phyloP scores from a whole-genome alignment of 306 rosid genomes.

The Benincasa hispida region DNA sequence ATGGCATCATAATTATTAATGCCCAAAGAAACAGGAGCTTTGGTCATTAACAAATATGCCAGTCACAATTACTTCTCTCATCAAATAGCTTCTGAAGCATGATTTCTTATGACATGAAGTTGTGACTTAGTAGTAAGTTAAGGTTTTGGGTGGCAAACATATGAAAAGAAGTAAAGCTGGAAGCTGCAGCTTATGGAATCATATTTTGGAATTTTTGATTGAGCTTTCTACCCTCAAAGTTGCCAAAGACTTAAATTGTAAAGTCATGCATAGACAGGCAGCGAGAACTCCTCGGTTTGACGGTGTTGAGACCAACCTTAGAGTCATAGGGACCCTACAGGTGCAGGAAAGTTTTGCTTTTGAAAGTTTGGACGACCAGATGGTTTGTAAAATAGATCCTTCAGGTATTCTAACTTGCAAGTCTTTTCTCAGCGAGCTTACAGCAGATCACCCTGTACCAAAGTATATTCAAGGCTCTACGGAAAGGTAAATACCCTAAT shows the following conservation, averaged over 20 bases:
- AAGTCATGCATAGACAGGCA: background rate
- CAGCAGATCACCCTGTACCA: background rate
- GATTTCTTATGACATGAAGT: background rate
- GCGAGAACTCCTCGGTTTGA: background rate
- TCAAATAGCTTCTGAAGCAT: background rate
- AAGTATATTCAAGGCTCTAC: background rate
- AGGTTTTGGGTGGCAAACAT: background rate
- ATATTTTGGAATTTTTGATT: background rate
- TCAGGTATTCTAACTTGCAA: background rate
- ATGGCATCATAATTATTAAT: background rate
- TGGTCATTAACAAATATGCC: background rate
- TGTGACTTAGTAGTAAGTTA: background rate
- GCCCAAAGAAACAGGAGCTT: background rate
- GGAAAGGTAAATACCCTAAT: background rate
- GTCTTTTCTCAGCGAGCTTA: background rate
- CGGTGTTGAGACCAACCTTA: background rate
- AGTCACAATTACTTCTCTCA: background rate
- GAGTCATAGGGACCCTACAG: background rate
- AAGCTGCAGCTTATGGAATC: background rate
- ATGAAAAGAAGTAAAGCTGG: background rate
- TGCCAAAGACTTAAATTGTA: background rate
- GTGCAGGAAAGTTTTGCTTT: background rate
- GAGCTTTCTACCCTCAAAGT: background rate
- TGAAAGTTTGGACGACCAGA: background rate
- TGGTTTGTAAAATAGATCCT: slow-evolving; percentile 2